These are phyloP conservation scores for Quercus lobata DNA, from an alignment of 331 rosid species.

Conservation along the genomic window DNA sequence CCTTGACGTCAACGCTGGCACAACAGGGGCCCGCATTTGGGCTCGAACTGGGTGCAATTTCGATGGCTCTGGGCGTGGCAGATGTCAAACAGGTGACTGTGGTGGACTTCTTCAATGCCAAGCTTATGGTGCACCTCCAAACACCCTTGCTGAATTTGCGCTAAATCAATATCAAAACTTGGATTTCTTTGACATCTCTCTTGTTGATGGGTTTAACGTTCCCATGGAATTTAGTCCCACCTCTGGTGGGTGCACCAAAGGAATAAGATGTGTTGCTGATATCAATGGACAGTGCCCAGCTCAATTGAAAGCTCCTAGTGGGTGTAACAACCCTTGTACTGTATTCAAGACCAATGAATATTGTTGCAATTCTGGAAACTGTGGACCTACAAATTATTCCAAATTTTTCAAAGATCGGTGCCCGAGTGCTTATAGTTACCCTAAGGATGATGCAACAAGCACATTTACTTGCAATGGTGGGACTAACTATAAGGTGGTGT, in stretches of 20 bases:
- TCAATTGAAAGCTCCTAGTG: constrained; percentile 28
- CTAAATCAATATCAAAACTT: constrained; percentile 28
- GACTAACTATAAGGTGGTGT: constrained; percentile 48
- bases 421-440: constrained; percentile 64
- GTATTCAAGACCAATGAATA: constrained; percentile 41
- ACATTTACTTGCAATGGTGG: constrained; percentile 51
- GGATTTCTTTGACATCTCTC: constrained; percentile 46
- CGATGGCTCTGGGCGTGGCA: constrained; percentile 34
- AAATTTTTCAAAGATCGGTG: constrained; percentile 55
- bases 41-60: constrained; percentile 58
- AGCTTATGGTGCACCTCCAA: constrained; percentile 24
- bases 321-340: constrained; percentile 63
- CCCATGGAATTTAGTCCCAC: constrained; percentile 34
- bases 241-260: constrained; percentile 19
- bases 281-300: constrained; percentile 53
- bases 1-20: constrained; percentile 19
- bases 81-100: constrained; percentile 60
- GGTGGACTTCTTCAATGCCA: constrained; percentile 42
- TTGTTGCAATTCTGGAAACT: constrained; percentile 44
- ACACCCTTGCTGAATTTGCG: constrained; percentile 16
- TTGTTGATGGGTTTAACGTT: constrained; percentile 59
- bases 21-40: constrained; percentile 45
- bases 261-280: constrained; percentile 31
- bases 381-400: constrained; percentile 35
- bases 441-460: constrained; percentile 50